Evolutionary conservation across 2,329 filamentous ascomycete genomes (phyloP).

Genomic region (Botrytis paeoniae): DNA sequence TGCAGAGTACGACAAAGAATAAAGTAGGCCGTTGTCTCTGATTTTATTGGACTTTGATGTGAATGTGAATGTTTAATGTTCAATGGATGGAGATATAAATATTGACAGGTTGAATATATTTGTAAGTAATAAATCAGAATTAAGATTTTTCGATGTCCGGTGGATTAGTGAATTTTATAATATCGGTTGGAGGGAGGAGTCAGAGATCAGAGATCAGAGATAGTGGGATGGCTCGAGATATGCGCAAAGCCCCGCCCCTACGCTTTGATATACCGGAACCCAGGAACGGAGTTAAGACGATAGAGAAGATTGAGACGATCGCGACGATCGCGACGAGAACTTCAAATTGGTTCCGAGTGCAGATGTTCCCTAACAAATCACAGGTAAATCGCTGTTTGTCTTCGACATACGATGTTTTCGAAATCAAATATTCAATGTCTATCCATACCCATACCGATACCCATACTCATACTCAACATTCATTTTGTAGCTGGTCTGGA

Average conservation of each 20-base stretch:
- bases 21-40: not conserved
- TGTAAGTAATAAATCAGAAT: slow-evolving; percentile 3
- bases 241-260: slow-evolving; percentile 9
- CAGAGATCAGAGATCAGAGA: not conserved
- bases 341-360: not conserved
- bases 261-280: not conserved
- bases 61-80: not conserved
- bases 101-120: not conserved
- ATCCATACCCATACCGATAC: too few relatives aligned
- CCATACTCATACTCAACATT: not conserved
- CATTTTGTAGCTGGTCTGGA: not conserved
- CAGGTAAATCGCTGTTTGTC: not conserved
- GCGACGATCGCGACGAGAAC: not conserved
- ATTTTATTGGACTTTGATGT: not conserved
- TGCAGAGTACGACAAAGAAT: slow-evolving; percentile 4
- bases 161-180: not conserved
- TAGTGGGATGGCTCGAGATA: not conserved
- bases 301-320: not conserved
- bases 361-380: not conserved
- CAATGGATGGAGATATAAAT: not conserved
- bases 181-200: slow-evolving; percentile 1
- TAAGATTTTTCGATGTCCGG: not conserved
- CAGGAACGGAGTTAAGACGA: too few relatives aligned
- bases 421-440: not conserved
- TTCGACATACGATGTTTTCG: not conserved